Conservation (phyloP, 2,329 filamentous ascomycete species). For the Herpotrichia juniperi region DNA sequence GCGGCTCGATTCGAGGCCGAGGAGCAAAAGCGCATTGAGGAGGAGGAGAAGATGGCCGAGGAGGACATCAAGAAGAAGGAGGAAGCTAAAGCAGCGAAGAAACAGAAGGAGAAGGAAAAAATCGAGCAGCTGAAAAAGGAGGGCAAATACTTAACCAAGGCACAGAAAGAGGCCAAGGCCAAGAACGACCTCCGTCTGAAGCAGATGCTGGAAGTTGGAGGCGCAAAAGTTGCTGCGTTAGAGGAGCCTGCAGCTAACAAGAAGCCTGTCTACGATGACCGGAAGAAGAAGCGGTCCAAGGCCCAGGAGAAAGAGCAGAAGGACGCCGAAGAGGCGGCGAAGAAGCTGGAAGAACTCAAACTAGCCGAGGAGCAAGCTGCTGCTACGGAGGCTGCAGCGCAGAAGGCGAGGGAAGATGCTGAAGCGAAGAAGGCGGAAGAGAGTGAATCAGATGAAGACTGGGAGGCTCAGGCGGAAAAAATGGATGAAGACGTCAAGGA, state of each 20-base stretch:
- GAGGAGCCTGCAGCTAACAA: constrained; percentile 76
- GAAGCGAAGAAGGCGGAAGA: constrained; percentile 68
- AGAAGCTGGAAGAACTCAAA: constrained; percentile 61
- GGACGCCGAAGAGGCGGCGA: constrained; percentile 58
- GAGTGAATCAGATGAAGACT: constrained; percentile 75
- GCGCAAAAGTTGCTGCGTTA: constrained; percentile 66
- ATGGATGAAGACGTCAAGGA: constrained; percentile 86
- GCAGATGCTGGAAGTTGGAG: constrained; percentile 81
- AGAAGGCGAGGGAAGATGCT: constrained; percentile 60
- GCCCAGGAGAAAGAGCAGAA: constrained; percentile 58
- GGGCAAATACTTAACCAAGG: constrained; percentile 85
- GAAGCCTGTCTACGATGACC: constrained; percentile 75
- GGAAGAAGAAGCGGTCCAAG: constrained; percentile 76
- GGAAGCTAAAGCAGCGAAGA: constrained; percentile 77
- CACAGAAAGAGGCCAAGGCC: constrained; percentile 81
- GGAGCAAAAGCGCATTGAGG: constrained; percentile 68
- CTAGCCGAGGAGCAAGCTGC: constrained; percentile 71
- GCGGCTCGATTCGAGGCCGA: constrained; percentile 63
- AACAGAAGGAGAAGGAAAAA: constrained; percentile 85
- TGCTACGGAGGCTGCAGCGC: constrained; percentile 77
- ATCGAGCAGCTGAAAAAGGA: constrained; percentile 88
- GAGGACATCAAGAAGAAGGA: constrained; percentile 74
- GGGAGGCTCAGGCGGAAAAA: constrained; percentile 79
- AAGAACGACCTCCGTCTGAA: constrained; percentile 79
- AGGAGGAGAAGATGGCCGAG: constrained; percentile 66